Evolutionary conservation across 208 protist species (phyloP), one percentile per base, ranked within the genome.

Genomic region (Leishmania lainsoni): DNA sequence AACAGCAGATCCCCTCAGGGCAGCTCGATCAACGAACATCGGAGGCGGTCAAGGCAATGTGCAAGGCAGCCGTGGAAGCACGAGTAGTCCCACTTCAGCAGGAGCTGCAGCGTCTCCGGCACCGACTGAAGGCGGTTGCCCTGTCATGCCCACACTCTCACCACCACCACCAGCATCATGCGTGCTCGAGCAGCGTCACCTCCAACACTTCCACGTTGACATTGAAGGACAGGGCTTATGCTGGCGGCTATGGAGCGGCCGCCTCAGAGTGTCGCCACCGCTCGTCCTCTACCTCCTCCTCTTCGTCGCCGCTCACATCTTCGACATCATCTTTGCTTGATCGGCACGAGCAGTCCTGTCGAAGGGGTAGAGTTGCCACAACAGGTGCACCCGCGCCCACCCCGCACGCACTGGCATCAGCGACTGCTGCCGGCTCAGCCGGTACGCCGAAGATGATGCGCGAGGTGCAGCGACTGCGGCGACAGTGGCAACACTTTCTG

Each of bases 401-500:
- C 39, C 26, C 68, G 29, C 68, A 4, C 0, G 45, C 22, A 8
- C 42, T 32, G 42, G n/a, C 39, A 1, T 32, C 52, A 9, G 12
- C 54, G 73, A 39, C 51, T 48, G 35, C 35, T 66, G 42, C 32
- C 4, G n/a, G 61, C 63, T 84, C 81, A 10, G 71, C 76, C 61
- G 77, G 70, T 5, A 75, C 73, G n/a, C 45, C 52, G 39, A 65
- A 20, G 20, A 79, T 85, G 82, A 69, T 79, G 32, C 77, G 65
- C 9, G 91, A 93, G 78, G 88, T 94, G 69, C 86, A 79, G 56
- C 83, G 83, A 10, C 83, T 94, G 77, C 85, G 91, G 4, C 77
- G 48, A 54, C 88, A 92, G 81, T 94, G 91, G 91, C 32, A 66
- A 29, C 82, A 86, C 39, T 83, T 90, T 51, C 59, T 90, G n/a